Conservation (phyloP, 2,329 filamentous ascomycete species). For the Penicillium hesseltinei region DNA sequence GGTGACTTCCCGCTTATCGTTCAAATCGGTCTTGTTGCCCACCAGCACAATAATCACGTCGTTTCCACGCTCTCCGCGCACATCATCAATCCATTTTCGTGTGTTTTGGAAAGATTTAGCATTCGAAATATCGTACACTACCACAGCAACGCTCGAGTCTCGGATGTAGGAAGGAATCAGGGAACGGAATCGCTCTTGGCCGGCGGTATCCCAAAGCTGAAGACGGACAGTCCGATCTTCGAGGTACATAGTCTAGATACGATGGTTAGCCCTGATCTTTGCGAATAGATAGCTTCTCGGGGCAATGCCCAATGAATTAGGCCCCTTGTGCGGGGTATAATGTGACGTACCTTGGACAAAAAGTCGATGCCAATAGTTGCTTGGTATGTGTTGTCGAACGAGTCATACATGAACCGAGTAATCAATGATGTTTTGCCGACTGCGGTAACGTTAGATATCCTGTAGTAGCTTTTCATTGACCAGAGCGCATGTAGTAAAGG, state of each 20-base stretch:
- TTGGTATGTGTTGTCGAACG: constrained; percentile 99
- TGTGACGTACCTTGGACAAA: constrained; percentile 76
- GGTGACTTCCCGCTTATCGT: constrained; percentile 96
- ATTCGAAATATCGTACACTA: constrained; percentile 98
- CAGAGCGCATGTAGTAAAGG: not conserved
- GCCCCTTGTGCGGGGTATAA: constrained; percentile 4
- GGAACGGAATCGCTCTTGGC: constrained; percentile 94
- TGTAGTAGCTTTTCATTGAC: not conserved
- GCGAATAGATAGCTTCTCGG: not conserved
- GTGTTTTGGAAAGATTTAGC: constrained; percentile 98
- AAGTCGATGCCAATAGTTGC: constrained; percentile 99
- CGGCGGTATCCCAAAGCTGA: constrained; percentile 97
- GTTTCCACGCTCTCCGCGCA: constrained; percentile 91
- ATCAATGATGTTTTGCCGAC: constrained; percentile 98
- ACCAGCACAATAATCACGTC: constrained; percentile 99
- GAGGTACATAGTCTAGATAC: constrained; percentile 87
- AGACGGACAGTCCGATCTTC: constrained; percentile 96
- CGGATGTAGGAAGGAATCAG: constrained; percentile 98
- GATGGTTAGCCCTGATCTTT: constrained; percentile 3
- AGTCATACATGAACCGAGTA: constrained; percentile 99
- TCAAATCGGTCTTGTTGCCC: constrained; percentile 98
- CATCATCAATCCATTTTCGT: constrained; percentile 98
- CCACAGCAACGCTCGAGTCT: constrained; percentile 95
- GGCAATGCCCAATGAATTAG: not conserved
- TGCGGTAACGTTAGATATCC: constrained; percentile 42